Evolutionary conservation across 2,329 filamentous ascomycete species (phyloP).

Genomic region (Blastomyces silverae): DNA sequence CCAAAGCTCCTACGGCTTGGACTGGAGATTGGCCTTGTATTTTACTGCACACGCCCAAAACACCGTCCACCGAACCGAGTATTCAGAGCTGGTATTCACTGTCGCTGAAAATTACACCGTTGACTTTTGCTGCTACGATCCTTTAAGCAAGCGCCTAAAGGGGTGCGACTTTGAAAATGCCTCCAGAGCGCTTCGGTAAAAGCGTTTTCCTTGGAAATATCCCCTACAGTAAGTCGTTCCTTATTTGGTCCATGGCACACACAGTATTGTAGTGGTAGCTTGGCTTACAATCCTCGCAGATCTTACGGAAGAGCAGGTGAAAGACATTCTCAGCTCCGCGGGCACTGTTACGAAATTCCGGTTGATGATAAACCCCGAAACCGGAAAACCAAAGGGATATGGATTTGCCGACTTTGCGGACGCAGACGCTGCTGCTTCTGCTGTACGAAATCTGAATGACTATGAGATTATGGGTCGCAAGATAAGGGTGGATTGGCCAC

Average conservation of each 20-base stretch:
- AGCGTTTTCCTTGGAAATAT: slow-evolving; percentile 49
- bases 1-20: not conserved
- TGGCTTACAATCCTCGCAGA: slow-evolving; percentile 64
- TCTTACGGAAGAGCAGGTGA: slow-evolving; percentile 91
- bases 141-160: not conserved
- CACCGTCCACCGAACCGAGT: not conserved
- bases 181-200: slow-evolving; percentile 41
- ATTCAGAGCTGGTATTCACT: not conserved
- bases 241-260: slow-evolving; percentile 78
- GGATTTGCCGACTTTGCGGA: slow-evolving; percentile 96
- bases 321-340: slow-evolving; percentile 82
- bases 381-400: slow-evolving; percentile 89
- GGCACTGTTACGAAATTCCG: slow-evolving; percentile 89
- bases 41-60: not conserved
- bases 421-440: slow-evolving; percentile 82
- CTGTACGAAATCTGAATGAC: slow-evolving; percentile 91
- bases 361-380: slow-evolving; percentile 91
- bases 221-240: slow-evolving; percentile 66
- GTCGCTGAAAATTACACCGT: not conserved
- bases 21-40: not conserved
- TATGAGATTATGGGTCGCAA: slow-evolving; percentile 93
- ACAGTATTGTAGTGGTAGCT: slow-evolving; percentile 48
- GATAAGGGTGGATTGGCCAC: slow-evolving; percentile 90
- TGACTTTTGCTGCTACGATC: not conserved
- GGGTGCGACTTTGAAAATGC: slow-evolving; percentile 32